Base-by-base conservation (phyloP, 768 basidiomycete species). In the Pisolithus marmoratus region DNA sequence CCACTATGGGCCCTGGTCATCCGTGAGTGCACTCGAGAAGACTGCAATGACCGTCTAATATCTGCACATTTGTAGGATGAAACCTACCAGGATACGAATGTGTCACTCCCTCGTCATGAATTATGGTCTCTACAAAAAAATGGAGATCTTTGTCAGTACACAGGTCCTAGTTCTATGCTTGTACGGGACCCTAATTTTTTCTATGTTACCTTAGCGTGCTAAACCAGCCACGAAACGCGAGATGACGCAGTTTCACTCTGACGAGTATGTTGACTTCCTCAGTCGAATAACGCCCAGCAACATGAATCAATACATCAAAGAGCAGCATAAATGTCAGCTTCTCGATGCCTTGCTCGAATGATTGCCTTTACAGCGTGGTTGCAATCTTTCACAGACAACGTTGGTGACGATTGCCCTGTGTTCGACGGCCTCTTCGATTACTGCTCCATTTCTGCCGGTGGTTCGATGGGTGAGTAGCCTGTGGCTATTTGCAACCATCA, bases 71-170 rank as follows among this genome's bases (percentile, higher is more conserved):
- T 17, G 36, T 42, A 93, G 90, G 34, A 96, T 96, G 94, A 95
- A 96, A 65, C 95, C 95, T 6, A 97, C 95, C 20, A 81, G 96
- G 34, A 96, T 98, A 75, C 85, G 95, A 60, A 99, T 99, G 96
- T 97, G 94, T 66, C 96, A 99, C 72, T 94, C 94, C 11, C 78
- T 99, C 48, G 96, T 99, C 51, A 99, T 99, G 96, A 99, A 98
- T 72, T 97, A 97, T 68, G 94, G 94, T 19, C 73, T 99, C 17
- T 99, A 99, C 76, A 97, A 97, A 72, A 94, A 94, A 72, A 99
- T 99, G 96, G 96, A 99, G 70, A 99, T 99, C 58, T 99, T 97
- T 61, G 96, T 97, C 64, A 60, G 96, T 78, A 17, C 19, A n/a
- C 47, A n/a, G 7, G 19, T 45, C 20, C 9, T 36, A 27, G 22